Base-by-base conservation (phyloP, 768 basidiomycete species). In the Kwoniella bestiolae region DNA sequence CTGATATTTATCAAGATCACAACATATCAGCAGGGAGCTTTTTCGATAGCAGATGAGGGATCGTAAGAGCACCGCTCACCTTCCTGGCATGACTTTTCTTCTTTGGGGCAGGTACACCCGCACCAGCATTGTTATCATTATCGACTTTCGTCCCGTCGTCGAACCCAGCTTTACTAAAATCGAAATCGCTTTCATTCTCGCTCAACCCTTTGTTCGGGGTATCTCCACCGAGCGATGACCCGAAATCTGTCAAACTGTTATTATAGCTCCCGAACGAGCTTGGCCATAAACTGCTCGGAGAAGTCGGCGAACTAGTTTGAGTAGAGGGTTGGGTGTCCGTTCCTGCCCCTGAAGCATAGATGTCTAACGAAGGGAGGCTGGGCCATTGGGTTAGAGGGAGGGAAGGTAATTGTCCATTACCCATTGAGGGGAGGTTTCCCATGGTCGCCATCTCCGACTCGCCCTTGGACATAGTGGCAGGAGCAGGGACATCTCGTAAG, bases 11-110 rank as follows among this genome's bases (percentile, higher is more conserved):
- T 44, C 50, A 29, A 18, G 23, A 8, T 18, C 14, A 26, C 4
- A 44, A n/a, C 31, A 32, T 34, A 34, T 58, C 35, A 58, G 12
- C 63, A 25, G 52, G 64, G 23, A 60, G 8, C n/a, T 45, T n/a
- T n/a, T n/a, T n/a, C n/a, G n/a, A n/a, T n/a, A n/a, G n/a, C n/a
- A n/a, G n/a, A n/a, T n/a, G n/a, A 23, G n/a, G n/a, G 14, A n/a
- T 18, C 9, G 21, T 5, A 32, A 49, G 18, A 7, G 44, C 5
- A 14, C 5, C 6, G 65, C 72, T 66, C 41, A 77, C 76, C 66
- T 76, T 79, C 32, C 80, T 67, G 3, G 80, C 80, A 56, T 81
- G 80, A 29, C 72, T 74, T 67, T 81, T 81, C 66, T 80, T 80
- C 25, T 64, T 53, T 41, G 76, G 70, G 2, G 52, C 63, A 8